Percentiles rank a stretch among this genome's conserved stretches.
phyloP scores from a whole-genome alignment of 1,284 basidiomycete species.

The Naganishia liquefaciens region DNA sequence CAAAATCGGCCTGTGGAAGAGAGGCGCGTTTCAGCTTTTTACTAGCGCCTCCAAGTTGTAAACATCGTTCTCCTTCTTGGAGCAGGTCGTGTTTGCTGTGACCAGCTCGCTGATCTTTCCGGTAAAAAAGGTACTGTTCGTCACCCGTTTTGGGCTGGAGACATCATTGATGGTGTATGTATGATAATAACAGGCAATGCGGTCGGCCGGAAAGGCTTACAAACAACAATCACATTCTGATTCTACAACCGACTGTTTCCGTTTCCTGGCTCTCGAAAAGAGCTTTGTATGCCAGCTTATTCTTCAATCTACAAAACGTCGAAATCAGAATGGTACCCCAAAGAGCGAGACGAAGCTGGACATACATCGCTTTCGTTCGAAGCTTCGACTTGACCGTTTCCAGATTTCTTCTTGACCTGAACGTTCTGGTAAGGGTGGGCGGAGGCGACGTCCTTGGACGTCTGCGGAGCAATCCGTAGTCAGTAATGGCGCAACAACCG shows the following conservation, averaged over 20 bases:
- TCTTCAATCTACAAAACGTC: conserved; percentile 24
- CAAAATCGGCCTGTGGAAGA: background rate
- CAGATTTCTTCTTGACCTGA: conserved; percentile 25
- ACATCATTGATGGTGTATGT: too few species aligned
- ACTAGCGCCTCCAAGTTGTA: background rate
- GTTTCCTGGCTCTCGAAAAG: background rate
- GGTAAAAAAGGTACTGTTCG: too few species aligned
- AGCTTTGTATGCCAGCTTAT: background rate
- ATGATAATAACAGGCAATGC: conserved; percentile 8
- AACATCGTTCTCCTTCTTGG: too few species aligned
- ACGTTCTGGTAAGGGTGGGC: conserved; percentile 50
- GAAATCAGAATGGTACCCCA: too few species aligned
- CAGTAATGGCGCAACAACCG: background rate
- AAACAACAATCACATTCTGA: background rate
- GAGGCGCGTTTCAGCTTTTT: conserved; percentile 4
- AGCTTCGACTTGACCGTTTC: conserved; percentile 23
- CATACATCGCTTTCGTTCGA: conserved; percentile 36
- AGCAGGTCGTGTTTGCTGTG: too few species aligned
- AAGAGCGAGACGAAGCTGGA: background rate
- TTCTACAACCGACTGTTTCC: background rate
- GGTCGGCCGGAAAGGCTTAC: background rate
- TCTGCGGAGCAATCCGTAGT: background rate
- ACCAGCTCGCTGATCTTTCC: too few species aligned
- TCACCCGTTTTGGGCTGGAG: too few species aligned
- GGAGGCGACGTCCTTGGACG: conserved; percentile 43